A percentile compares a stretch with the other conserved stretches of the same genome.
These are phyloP conservation scores for Tetrapisispora pingtungensis DNA, from an alignment of 805 yeast genomes.

Conservation along the genomic window DNA sequence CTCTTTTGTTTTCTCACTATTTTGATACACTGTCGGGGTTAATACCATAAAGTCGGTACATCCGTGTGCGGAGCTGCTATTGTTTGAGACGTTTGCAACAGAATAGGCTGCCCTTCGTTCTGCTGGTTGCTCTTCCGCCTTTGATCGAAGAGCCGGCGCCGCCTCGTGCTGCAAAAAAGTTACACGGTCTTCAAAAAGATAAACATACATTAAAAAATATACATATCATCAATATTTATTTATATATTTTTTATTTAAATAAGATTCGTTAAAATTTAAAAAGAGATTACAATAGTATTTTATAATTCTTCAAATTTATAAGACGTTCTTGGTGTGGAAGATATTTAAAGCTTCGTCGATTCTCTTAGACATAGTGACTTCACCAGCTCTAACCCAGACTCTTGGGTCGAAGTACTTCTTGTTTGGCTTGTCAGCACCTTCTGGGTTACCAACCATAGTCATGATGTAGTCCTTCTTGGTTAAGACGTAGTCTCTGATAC, in stretches of 20 bases:
- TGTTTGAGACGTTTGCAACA: no score
- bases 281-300: neutral
- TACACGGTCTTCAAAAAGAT: slow-evolving; percentile 2
- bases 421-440: slow-evolving; percentile 98
- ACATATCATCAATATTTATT: slow-evolving; percentile 3
- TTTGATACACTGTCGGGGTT: no score
- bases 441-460: slow-evolving; percentile 96
- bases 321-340: slow-evolving; percentile 70
- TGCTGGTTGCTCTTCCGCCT: no score
- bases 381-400: slow-evolving; percentile 99
- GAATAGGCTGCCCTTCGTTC: no score
- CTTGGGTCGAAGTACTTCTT: slow-evolving; percentile 99
- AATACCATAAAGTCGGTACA: no score
- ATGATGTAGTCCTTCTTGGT: slow-evolving; percentile 89
- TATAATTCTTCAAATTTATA: slow-evolving; percentile 28
- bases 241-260: neutral
- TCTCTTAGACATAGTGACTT: slow-evolving; percentile 92
- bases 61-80: no score
- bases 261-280: neutral
- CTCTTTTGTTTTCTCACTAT: no score
- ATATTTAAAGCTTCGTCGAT: slow-evolving; percentile 70
- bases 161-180: no score
- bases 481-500: slow-evolving; percentile 96
- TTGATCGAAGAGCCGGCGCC: no score
- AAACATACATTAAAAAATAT: slow-evolving; percentile 4